Base-by-base conservation (phyloP, 1,139 yeast species). In the Geotrichum citri-aurantii region DNA sequence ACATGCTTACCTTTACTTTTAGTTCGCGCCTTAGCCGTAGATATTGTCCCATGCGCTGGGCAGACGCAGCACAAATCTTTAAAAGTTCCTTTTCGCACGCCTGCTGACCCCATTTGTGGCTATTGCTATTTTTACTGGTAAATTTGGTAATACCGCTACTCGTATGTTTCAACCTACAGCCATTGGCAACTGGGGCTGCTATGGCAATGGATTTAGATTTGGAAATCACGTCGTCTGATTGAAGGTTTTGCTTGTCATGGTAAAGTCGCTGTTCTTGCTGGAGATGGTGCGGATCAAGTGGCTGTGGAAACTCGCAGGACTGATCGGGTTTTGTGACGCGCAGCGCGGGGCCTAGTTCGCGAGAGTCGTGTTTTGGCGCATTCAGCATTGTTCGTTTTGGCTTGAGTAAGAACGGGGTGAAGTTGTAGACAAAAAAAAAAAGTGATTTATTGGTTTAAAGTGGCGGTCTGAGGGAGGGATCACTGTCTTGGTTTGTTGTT, bases 1-100 rank as follows among this genome's bases (percentile, higher is more conserved):
- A 26, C 7, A 26, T 26, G 29, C 55, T 42, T 27, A 52, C 55
- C 24, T 11, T 33, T 52, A 31, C 12, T 51, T 47, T 48, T 47
- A 33, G 46, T 23, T 14, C 48, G 49, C 49, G 26, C 10, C 44
- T 17, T 17, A n/a, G 44, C 2, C 44, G 44, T n/a, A 53, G 47
- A 29, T 48, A 53, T 10, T 23, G 48, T 37, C 56, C 56, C 56
- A 53, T 47, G 3, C 48, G 52, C 33, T 48, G 56, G 4, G 59
- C 59, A 1, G 59, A 56, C 14, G 27, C 19, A 3, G 59, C n/a
- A 21, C 59, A 52, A 11, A 26, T 26, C 23, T 40, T 42, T 17
- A 56, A 27, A 17, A 56, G 42, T 3, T 53, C 52, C 3, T 31
- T 40, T 46, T 52, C 50, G 50, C 44, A n/a, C 14, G 44, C 1